Evolutionary conservation across 2,329 filamentous ascomycete species (phyloP), one percentile per base, ranked within the genome.

Genomic region (Ascochyta rabiei): DNA sequence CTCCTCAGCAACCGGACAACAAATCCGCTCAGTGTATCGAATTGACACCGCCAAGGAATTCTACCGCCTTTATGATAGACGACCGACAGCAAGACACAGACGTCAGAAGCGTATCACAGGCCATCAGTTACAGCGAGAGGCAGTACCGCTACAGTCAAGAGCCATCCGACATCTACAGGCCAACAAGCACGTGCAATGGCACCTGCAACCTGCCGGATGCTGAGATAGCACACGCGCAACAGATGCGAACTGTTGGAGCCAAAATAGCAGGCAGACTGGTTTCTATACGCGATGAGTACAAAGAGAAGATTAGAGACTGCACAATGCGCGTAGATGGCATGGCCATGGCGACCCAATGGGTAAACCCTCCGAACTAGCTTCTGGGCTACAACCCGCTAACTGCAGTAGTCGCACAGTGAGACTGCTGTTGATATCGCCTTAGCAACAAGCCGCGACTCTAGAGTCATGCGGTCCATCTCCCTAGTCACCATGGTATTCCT

Each of bases 341-440:
- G 61, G 62, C 64, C 0, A 67, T 67, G 61, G 57, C 64, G 1
- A 67, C 62, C 23, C 62, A 67, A 61, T 67, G 64, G 64, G 60
- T 59, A 30, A 30, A 30, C 4, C 4, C 5, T 30, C 28, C 28
- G n/a, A 38, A 6, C 3, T 57, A 66, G 30, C 63, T 30, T 13
- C 12, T 30, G 2, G 13, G 28, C 28, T 30, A 30, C 12, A 30
- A 13, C 12, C 28, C 28, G 12, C 28, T 30, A 13, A 30, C 28
- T 13, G 28, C 10, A 13, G 28, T 13, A 30, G 28, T 30, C 28
- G 10, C 28, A 30, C 28, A 30, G 28, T 10, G 28, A 30, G 28
- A 30, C 61, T 2, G 60, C 61, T 12, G 58, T 66, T 1, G 62
- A 67, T 18, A 63, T 66, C 24, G 58, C 62, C 3, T 24, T 60